Evolutionary conservation across 2,329 filamentous ascomycete species (phyloP).

Genomic region (Parastagonospora avenae): DNA sequence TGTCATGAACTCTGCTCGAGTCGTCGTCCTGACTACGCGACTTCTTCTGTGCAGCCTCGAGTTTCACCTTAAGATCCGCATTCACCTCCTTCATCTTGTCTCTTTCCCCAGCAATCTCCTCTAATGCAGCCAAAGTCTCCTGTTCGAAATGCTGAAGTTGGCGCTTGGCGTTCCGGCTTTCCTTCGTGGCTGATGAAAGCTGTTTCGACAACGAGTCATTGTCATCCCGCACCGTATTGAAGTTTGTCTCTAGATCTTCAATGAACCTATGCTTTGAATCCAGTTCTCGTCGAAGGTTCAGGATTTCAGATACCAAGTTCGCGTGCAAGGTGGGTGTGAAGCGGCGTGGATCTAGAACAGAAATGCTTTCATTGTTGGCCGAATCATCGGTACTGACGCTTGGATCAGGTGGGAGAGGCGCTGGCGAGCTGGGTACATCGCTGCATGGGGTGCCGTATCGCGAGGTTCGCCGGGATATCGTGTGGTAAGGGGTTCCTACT

Average conservation of each 20-base stretch:
- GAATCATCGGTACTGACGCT: slow-evolving; percentile 55
- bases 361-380: slow-evolving; percentile 68
- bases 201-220: slow-evolving; percentile 71
- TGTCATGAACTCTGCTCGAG: slow-evolving; percentile 73
- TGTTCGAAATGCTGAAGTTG: slow-evolving; percentile 87
- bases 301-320: slow-evolving; percentile 91
- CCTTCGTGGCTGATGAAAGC: slow-evolving; percentile 69
- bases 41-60: slow-evolving; percentile 80
- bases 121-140: slow-evolving; percentile 82
- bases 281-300: slow-evolving; percentile 83
- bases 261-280: slow-evolving; percentile 89
- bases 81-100: slow-evolving; percentile 79
- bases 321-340: slow-evolving; percentile 96
- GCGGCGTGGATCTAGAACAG: slow-evolving; percentile 82
- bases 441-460: slow-evolving; percentile 64
- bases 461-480: slow-evolving; percentile 67
- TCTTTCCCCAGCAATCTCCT: slow-evolving; percentile 81
- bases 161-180: slow-evolving; percentile 79
- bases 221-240: slow-evolving; percentile 75
- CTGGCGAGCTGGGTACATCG: slow-evolving; percentile 68
- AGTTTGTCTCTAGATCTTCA: slow-evolving; percentile 76
- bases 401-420: slow-evolving; percentile 58
- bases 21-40: slow-evolving; percentile 82
- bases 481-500: slow-evolving; percentile 71
- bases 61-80: slow-evolving; percentile 73